These are phyloP conservation scores for Diaporthe ilicicola DNA, from an alignment of 2,329 filamentous ascomycete species.

Conservation along the genomic window DNA sequence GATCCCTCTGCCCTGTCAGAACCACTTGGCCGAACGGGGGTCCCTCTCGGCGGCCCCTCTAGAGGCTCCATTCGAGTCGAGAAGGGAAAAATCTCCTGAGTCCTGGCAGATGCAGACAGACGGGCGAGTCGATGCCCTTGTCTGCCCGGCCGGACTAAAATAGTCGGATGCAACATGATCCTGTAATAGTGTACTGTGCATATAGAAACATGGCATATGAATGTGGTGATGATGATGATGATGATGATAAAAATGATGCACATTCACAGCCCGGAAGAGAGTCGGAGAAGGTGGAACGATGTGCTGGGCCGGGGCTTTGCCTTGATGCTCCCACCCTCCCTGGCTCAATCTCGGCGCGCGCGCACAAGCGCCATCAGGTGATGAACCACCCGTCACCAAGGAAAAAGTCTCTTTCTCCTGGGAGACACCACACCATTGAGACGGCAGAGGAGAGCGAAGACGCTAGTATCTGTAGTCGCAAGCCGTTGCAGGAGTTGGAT, in stretches of 20 bases:
- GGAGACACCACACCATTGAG: conserved; percentile 1
- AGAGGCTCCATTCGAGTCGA: conserved; percentile 2
- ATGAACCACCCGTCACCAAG: conserved; percentile 4
- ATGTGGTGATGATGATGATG: background rate
- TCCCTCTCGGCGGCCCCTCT: background rate
- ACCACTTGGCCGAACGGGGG: conserved; percentile 23
- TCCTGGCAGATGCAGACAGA: conserved; percentile 13
- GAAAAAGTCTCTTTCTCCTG: background rate
- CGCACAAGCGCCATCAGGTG: conserved; percentile 15
- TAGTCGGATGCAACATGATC: conserved; percentile 6
- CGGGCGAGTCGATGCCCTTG: background rate
- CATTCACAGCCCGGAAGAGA: background rate
- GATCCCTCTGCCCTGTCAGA: conserved; percentile 23
- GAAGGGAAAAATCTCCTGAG: conserved; percentile 22
- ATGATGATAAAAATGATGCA: background rate
- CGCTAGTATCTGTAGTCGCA: conserved; percentile 21
- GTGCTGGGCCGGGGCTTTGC: background rate
- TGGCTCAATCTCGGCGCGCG: conserved; percentile 8
- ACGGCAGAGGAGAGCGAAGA: background rate
- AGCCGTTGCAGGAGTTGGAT: conserved; percentile 18
- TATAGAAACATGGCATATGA: conserved; percentile 12
- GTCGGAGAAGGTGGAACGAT: background rate
- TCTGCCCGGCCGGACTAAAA: background rate
- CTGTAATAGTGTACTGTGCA: conserved; percentile 15
- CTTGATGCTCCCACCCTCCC: background rate